These are phyloP conservation scores for Juglanconis oblonga DNA, from an alignment of 2,329 filamentous ascomycete species.

Conservation along the genomic window DNA sequence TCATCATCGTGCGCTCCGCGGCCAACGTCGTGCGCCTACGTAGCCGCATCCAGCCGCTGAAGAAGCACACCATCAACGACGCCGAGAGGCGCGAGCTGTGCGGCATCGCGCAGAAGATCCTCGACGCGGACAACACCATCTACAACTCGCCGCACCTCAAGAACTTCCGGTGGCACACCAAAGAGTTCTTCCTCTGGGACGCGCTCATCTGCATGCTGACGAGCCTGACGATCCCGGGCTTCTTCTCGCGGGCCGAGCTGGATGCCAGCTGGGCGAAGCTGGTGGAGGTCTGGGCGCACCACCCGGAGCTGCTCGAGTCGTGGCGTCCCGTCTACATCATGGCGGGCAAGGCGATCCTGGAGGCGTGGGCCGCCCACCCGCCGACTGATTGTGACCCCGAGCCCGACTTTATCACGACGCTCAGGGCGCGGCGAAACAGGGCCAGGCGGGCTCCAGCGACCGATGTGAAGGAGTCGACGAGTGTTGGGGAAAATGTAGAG, in stretches of 20 bases:
- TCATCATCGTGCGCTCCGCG: slow-evolving; percentile 25
- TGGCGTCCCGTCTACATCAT: slow-evolving; percentile 28
- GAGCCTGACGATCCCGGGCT: slow-evolving; percentile 23
- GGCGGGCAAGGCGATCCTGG: slow-evolving; percentile 29
- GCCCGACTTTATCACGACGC: slow-evolving; percentile 25
- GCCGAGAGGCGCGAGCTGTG: slow-evolving; percentile 24
- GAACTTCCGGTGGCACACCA: slow-evolving; percentile 30
- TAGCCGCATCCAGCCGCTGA: slow-evolving; percentile 21
- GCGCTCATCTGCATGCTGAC: slow-evolving; percentile 30
- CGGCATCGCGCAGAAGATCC: slow-evolving; percentile 34
- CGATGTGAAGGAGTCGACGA: neutral
- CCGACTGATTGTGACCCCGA: slow-evolving; percentile 12
- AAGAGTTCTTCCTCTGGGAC: slow-evolving; percentile 32
- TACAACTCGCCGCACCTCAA: slow-evolving; percentile 23
- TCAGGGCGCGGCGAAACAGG: slow-evolving; percentile 11
- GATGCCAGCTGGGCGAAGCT: slow-evolving; percentile 25
- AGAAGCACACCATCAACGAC: slow-evolving; percentile 25
- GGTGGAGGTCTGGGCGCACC: slow-evolving; percentile 27
- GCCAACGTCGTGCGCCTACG: slow-evolving; percentile 26
- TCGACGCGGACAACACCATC: slow-evolving; percentile 31
- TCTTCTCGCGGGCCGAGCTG: slow-evolving; percentile 19
- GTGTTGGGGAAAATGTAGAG: no score
- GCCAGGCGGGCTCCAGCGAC: neutral
- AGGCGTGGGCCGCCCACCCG: slow-evolving; percentile 29
- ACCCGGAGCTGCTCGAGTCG: slow-evolving; percentile 27